Evolutionary conservation across 2,329 filamentous ascomycete genomes (phyloP), one percentile per base, ranked within the genome.

Genomic region (Zymoseptoria pseudotritici): DNA sequence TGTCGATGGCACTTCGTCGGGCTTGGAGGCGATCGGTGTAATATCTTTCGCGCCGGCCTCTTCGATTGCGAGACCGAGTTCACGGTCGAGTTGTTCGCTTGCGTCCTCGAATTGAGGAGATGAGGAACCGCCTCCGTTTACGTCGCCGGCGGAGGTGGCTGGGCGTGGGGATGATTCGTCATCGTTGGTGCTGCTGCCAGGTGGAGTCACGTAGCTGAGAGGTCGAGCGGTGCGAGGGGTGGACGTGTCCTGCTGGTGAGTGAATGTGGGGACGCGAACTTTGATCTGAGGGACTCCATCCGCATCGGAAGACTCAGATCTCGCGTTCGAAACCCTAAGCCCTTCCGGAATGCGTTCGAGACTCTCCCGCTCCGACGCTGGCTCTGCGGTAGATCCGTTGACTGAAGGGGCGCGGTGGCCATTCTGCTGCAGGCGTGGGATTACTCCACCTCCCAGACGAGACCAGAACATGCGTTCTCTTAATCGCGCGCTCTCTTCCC

Each of bases 381-480:
- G 26, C 60, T 65, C 58, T 56, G 53, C 13, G 17, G 13, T n/a
- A 51, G 52, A 26, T 55, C 65, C 29, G 50, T 50, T 42, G 58
- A 60, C 1, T 59, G 63, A 50, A 58, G 58, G 10, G 62, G 65
- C 11, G 60, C 61, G 8, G 59, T 54, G 24, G 57, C 56, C 17
- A 55, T 59, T 11, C 58, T 62, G 42, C 56, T 60, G 59, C 24
- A 65, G 78, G 11, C 83, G 79, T 1, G 93, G 94, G 11, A 97
- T 78, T 2, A 99, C 91, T 13, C 94, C 94, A 26, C 92, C 94
- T 24, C 93, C 93, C 56, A 99, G 85, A 58, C 94, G 84, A 55
- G 90, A 86, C 94, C 94, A 99, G 73, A 99, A 99, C 89, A 99
- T 96, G 67, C 93, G 87, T 73, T 99, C 94, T 55, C 94, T 83